Percentiles rank a stretch among this genome's conserved stretches.
phyloP scores from a whole-genome alignment of 176 grass and related monocot species.

The Secale cereale region DNA sequence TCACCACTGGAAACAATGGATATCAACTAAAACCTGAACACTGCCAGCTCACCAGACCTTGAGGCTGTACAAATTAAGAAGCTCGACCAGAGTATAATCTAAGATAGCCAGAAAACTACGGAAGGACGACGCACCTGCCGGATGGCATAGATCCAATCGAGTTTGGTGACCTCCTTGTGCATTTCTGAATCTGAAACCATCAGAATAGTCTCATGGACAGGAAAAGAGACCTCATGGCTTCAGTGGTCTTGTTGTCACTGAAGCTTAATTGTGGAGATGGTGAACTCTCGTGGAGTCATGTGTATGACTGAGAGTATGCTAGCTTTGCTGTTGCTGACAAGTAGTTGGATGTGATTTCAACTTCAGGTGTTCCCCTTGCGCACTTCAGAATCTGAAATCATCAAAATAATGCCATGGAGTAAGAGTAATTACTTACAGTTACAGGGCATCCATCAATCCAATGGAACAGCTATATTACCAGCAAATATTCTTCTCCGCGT shows the following conservation, averaged over 20 bases:
- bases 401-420: too few species aligned
- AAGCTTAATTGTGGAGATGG: background rate
- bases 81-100: background rate
- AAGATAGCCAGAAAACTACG: background rate
- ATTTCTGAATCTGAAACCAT: background rate
- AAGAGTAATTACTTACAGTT: background rate
- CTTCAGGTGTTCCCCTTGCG: background rate
- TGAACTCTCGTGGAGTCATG: background rate
- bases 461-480: background rate
- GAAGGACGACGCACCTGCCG: background rate
- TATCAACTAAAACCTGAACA: background rate
- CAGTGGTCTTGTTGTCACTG: too few species aligned
- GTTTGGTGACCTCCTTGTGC: background rate
- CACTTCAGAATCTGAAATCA: too few species aligned
- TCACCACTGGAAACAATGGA: background rate
- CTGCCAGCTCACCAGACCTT: background rate
- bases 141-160: background rate
- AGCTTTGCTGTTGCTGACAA: background rate
- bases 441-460: background rate
- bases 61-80: background rate
- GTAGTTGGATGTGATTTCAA: background rate
- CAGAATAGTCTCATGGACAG: too few species aligned
- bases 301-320: background rate
- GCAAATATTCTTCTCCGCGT: too few species aligned
- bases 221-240: too few species aligned